Conservation (phyloP, 345 rosid genomes). For the Erucastrum elatum region DNA sequence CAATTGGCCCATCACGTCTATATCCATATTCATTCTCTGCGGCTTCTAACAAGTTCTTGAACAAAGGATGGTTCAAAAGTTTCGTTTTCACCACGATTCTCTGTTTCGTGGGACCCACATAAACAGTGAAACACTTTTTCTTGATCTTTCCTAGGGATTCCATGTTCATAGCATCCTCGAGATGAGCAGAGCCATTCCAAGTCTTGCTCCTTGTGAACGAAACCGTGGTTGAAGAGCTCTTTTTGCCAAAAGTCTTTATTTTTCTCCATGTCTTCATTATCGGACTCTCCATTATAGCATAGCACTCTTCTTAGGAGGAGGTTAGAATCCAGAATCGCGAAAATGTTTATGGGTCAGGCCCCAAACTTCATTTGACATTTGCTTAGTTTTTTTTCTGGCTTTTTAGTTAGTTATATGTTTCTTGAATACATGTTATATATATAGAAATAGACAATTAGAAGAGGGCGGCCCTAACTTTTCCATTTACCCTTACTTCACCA, state of each 20-base stretch:
- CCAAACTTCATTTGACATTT: slow-evolving; percentile 10
- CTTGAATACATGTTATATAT: slow-evolving; percentile 18
- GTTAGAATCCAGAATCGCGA: slow-evolving; percentile 8
- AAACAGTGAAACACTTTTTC: slow-evolving; percentile 60
- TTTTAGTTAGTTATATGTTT: not conserved
- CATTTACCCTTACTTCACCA: slow-evolving; percentile 29
- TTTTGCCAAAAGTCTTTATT: slow-evolving; percentile 47
- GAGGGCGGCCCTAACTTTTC: slow-evolving; percentile 28
- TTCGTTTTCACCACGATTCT: slow-evolving; percentile 55
- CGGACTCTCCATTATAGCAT: not conserved
- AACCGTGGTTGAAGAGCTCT: not conserved
- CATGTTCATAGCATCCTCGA: slow-evolving; percentile 4
- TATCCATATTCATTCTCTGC: slow-evolving; percentile 73
- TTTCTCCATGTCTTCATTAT: slow-evolving; percentile 64
- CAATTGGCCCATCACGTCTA: slow-evolving; percentile 58
- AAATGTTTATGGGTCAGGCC: not conserved
- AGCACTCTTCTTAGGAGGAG: slow-evolving; percentile 13
- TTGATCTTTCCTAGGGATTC: slow-evolving; percentile 3
- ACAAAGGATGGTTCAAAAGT: slow-evolving; percentile 65
- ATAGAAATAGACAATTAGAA: slow-evolving; percentile 23
- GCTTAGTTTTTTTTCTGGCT: not conserved
- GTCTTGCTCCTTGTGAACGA: slow-evolving; percentile 54
- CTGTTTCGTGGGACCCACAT: slow-evolving; percentile 62
- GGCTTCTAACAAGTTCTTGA: slow-evolving; percentile 70
- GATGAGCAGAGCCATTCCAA: slow-evolving; percentile 32